phyloP scores from a whole-genome alignment of 208 protist genomes.

The Leishmania amazonensis region DNA sequence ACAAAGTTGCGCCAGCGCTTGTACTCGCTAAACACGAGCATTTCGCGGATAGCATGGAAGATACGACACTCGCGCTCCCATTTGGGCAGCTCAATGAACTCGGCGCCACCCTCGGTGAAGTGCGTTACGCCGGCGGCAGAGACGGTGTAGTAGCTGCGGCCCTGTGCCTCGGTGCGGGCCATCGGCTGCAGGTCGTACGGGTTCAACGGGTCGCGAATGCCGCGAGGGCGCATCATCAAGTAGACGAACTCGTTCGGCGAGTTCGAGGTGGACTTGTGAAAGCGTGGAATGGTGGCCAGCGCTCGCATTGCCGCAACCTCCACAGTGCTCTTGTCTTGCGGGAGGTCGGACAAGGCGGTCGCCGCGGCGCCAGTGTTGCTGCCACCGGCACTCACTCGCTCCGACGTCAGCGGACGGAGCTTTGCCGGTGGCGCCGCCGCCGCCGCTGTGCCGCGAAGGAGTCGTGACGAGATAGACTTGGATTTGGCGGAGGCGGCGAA shows the following conservation, averaged over 20 bases:
- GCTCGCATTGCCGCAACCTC: conserved; percentile 21
- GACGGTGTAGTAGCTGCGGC: conserved; percentile 93
- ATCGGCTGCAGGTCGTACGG: conserved; percentile 96
- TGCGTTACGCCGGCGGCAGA: conserved; percentile 94
- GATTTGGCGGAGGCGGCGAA: conserved; percentile 27
- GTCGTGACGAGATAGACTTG: conserved; percentile 10
- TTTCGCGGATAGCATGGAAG: conserved; percentile 87
- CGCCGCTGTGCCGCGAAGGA: not conserved
- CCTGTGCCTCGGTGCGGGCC: conserved; percentile 84
- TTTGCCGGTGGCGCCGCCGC: conserved; percentile 7
- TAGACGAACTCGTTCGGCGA: conserved; percentile 92
- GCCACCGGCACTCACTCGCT: not conserved
- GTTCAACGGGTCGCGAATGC: conserved; percentile 89
- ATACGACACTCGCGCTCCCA: conserved; percentile 94
- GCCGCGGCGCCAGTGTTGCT: not conserved
- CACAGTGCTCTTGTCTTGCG: conserved; percentile 1
- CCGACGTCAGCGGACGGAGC: conserved; percentile 11
- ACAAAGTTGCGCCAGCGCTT: conserved; percentile 95
- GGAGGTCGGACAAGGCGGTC: not conserved
- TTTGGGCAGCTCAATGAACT: conserved; percentile 93
- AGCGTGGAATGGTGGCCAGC: conserved; percentile 61
- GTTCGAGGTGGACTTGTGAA: conserved; percentile 79
- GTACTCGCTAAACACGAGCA: conserved; percentile 94
- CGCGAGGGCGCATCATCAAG: conserved; percentile 80
- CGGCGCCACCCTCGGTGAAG: conserved; percentile 84